Percentiles rank a stretch among this genome's conserved stretches.
Evolutionary conservation across 106 monocot species (phyloP).

Genomic region (Allium cepa): DNA sequence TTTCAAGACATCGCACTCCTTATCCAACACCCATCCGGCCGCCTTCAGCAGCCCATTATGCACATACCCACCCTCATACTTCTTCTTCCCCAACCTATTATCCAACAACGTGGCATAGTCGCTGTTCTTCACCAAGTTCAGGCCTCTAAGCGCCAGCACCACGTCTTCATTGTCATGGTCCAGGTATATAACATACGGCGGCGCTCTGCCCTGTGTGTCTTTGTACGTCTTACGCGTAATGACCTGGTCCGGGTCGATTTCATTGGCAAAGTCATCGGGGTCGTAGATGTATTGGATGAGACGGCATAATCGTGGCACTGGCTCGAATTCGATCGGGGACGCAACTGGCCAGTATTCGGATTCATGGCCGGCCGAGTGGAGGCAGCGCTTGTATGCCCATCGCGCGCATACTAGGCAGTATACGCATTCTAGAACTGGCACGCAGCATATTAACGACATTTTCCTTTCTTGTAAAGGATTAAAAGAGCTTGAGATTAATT

Average conservation of each 20-base stretch:
- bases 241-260: slow-evolving; percentile 39
- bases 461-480: background rate
- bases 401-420: slow-evolving; percentile 71
- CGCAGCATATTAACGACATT: slow-evolving; percentile 70
- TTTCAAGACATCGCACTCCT: slow-evolving; percentile 48
- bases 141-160: slow-evolving; percentile 71
- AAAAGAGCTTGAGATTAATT: background rate
- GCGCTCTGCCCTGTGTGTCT: slow-evolving; percentile 47
- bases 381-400: slow-evolving; percentile 81
- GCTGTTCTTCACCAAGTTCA: slow-evolving; percentile 68
- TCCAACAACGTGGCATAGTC: slow-evolving; percentile 80
- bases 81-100: slow-evolving; percentile 75
- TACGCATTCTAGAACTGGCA: slow-evolving; percentile 77
- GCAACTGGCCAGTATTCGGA: slow-evolving; percentile 81
- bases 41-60: slow-evolving; percentile 86
- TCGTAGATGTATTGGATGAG: slow-evolving; percentile 70
- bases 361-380: slow-evolving; percentile 64
- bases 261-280: slow-evolving; percentile 56
- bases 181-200: slow-evolving; percentile 73
- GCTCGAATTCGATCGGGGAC: slow-evolving; percentile 58
- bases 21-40: slow-evolving; percentile 62
- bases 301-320: slow-evolving; percentile 74
- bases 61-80: slow-evolving; percentile 77
- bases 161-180: slow-evolving; percentile 67
- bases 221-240: slow-evolving; percentile 40